Evolutionary conservation across 805 yeast species (phyloP).

Genomic region (Saccharomycodes ludwigii): DNA sequence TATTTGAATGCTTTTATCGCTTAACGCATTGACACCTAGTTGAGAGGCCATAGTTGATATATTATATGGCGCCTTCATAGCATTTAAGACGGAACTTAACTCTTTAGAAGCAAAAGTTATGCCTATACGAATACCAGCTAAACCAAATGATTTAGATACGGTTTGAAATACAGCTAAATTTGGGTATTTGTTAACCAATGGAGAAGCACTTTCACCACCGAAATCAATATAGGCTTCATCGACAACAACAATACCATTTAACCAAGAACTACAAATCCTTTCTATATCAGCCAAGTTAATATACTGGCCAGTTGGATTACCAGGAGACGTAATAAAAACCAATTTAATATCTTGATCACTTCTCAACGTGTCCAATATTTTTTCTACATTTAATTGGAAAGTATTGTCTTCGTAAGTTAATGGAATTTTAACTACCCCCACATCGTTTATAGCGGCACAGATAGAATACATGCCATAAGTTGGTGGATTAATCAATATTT

Average conservation of each 20-base stretch:
- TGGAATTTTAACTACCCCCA: slow-evolving; percentile 64
- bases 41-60: slow-evolving; percentile 71
- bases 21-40: slow-evolving; percentile 64
- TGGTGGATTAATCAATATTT: slow-evolving; percentile 80
- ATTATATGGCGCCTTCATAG: slow-evolving; percentile 94
- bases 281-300: slow-evolving; percentile 38
- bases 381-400: slow-evolving; percentile 51
- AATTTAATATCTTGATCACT: slow-evolving; percentile 57
- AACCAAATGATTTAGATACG: slow-evolving; percentile 86
- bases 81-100: slow-evolving; percentile 58
- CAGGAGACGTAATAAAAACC: slow-evolving; percentile 85
- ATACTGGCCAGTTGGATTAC: slow-evolving; percentile 82
- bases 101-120: slow-evolving; percentile 53
- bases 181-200: slow-evolving; percentile 70
- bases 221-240: slow-evolving; percentile 97
- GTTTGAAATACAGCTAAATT: slow-evolving; percentile 86
- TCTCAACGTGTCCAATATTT: slow-evolving; percentile 37
- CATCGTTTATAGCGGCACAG: slow-evolving; percentile 83
- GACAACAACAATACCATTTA: slow-evolving; percentile 72
- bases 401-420: slow-evolving; percentile 38
- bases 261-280: slow-evolving; percentile 33
- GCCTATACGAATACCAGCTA: slow-evolving; percentile 90
- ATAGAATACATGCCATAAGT: slow-evolving; percentile 96
- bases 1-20: slow-evolving; percentile 36
- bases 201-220: slow-evolving; percentile 55